A percentile compares a stretch with the other conserved stretches of the same genome.
Conservation (phyloP, 495 filamentous ascomycete species). For the Tuber brumale region DNA sequence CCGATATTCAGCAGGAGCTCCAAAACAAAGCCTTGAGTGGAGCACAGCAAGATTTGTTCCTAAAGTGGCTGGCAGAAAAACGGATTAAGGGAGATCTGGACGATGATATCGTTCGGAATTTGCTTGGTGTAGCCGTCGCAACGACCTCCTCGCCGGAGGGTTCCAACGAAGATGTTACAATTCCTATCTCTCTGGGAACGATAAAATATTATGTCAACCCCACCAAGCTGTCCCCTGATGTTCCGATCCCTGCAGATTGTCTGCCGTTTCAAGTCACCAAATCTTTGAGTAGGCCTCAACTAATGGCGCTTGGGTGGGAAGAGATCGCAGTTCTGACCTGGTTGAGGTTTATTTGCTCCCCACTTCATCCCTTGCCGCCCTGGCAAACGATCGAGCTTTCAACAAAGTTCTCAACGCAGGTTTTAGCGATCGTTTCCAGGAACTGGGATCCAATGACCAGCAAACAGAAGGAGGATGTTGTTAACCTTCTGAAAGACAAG, state of each 20-base stretch:
- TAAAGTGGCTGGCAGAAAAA: slow-evolving; percentile 69
- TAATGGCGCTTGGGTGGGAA: slow-evolving; percentile 75
- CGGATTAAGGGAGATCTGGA: slow-evolving; percentile 62
- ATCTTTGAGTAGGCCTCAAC: slow-evolving; percentile 50
- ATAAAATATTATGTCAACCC: slow-evolving; percentile 68
- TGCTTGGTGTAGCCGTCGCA: slow-evolving; percentile 75
- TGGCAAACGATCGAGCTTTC: slow-evolving; percentile 62
- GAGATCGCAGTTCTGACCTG: slow-evolving; percentile 75
- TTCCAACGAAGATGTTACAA: slow-evolving; percentile 54
- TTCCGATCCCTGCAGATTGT: slow-evolving; percentile 75
- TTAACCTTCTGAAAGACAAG: slow-evolving; percentile 55
- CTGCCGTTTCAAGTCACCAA: slow-evolving; percentile 76
- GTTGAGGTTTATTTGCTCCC: slow-evolving; percentile 62
- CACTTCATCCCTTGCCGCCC: slow-evolving; percentile 43
- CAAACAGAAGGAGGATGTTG: slow-evolving; percentile 58
- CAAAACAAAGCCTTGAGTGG: slow-evolving; percentile 67
- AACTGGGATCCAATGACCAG: slow-evolving; percentile 71
- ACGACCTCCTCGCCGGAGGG: slow-evolving; percentile 43
- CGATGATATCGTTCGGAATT: slow-evolving; percentile 51
- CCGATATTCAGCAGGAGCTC: slow-evolving; percentile 76
- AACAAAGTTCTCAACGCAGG: slow-evolving; percentile 65
- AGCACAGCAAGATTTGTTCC: slow-evolving; percentile 67
- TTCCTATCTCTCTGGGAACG: slow-evolving; percentile 66
- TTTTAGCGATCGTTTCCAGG: slow-evolving; percentile 77
- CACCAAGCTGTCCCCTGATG: slow-evolving; percentile 66